Percentiles rank a stretch among this genome's conserved stretches.
Conservation (phyloP, 345 rosid genomes). For the Erysimum cheiranthoides region DNA sequence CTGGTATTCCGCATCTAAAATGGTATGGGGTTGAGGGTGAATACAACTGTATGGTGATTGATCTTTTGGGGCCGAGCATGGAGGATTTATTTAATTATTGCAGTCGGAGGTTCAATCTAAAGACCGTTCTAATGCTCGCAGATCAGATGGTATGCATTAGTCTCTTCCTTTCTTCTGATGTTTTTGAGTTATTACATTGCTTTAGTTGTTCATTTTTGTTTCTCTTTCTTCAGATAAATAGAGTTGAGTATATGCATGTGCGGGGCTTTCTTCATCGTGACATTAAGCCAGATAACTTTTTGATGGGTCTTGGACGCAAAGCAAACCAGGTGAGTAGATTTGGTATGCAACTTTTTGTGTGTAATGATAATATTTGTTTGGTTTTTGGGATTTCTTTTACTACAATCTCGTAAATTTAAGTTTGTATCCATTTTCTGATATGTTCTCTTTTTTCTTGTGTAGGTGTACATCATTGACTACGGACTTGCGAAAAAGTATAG, state of each 20-base stretch:
- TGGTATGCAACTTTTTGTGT: constrained; percentile 33
- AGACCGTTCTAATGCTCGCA: constrained; percentile 93
- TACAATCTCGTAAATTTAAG: neutral
- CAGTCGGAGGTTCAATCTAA: constrained; percentile 77
- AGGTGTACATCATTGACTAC: constrained; percentile 83
- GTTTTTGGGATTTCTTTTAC: constrained; percentile 1
- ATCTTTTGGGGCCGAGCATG: constrained; percentile 91
- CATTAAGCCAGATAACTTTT: constrained; percentile 96
- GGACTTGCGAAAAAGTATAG: constrained; percentile 66
- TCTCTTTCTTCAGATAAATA: constrained; percentile 58
- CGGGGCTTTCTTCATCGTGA: constrained; percentile 98
- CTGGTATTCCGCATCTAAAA: constrained; percentile 87
- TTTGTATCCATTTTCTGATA: constrained; percentile 12
- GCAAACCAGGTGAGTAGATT: constrained; percentile 84
- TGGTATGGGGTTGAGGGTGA: constrained; percentile 95
- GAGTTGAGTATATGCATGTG: constrained; percentile 96
- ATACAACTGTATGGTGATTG: constrained; percentile 87
- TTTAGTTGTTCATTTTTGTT: constrained; percentile 16
- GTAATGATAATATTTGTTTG: neutral
- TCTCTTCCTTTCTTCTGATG: neutral
- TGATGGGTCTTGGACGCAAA: constrained; percentile 97
- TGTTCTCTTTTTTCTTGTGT: constrained; percentile 29
- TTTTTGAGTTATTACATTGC: constrained; percentile 12
- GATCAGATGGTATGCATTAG: constrained; percentile 70
- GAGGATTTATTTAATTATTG: constrained; percentile 92